phyloP scores from a whole-genome alignment of 2,329 filamentous ascomycete genomes.

The Hypoxylon sp. region DNA sequence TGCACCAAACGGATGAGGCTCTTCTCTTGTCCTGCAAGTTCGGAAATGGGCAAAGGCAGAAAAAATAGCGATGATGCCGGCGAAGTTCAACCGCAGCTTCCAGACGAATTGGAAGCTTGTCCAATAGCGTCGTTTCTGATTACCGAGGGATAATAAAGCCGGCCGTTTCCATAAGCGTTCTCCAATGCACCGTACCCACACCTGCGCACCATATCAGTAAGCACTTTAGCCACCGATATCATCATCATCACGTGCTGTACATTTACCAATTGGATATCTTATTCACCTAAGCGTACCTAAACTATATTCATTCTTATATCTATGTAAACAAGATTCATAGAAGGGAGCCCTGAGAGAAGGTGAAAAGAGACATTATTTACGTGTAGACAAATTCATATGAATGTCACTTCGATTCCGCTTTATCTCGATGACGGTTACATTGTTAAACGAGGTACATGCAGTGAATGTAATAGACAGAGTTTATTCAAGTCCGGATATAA shows the following conservation, averaged over 20 bases:
- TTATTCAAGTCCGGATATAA: background rate
- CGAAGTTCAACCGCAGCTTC: conserved; percentile 49
- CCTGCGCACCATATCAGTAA: conserved; percentile 20
- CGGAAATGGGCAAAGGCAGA: conserved; percentile 29
- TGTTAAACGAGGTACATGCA: background rate
- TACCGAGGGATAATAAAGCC: conserved; percentile 52
- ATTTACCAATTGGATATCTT: background rate
- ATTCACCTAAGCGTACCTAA: conserved; percentile 12
- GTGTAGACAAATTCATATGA: no score
- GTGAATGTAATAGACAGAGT: background rate
- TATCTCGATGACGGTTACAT: background rate
- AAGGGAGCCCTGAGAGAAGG: no score
- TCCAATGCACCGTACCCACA: conserved; percentile 12
- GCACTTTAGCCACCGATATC: conserved; percentile 31
- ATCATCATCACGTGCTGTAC: conserved; percentile 29
- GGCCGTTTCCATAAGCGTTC: conserved; percentile 27
- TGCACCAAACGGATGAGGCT: conserved; percentile 37
- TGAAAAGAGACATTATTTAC: no score
- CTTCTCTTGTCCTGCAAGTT: conserved; percentile 54
- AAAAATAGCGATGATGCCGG: conserved; percentile 50
- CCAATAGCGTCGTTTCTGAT: conserved; percentile 52
- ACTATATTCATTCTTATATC: background rate
- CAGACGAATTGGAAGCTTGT: conserved; percentile 41
- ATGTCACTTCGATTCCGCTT: background rate
- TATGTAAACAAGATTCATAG: background rate